A percentile compares a stretch with the other conserved stretches of the same genome.
Conservation (phyloP, 257 asterid genomes). For the Petunia axillaris region DNA sequence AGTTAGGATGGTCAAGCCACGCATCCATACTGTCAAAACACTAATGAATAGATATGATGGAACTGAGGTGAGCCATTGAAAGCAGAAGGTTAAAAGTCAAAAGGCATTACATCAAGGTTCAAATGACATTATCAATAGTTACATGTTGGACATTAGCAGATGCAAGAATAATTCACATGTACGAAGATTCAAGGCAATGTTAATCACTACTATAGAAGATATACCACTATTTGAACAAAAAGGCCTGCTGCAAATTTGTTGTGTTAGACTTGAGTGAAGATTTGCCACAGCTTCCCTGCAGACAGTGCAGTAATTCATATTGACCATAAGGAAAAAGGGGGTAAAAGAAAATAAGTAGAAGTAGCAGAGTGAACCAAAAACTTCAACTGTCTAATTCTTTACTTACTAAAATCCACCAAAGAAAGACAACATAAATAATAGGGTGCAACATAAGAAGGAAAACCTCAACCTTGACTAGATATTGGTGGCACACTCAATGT, state of each 20-base stretch:
- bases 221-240: conserved; percentile 80
- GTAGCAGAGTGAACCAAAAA: conserved; percentile 10
- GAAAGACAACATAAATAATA: background rate
- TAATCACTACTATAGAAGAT: conserved; percentile 5
- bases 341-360: background rate
- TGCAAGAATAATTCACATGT: background rate
- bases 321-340: background rate
- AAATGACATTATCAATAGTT: background rate
- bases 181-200: background rate
- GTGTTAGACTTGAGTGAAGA: conserved; percentile 40
- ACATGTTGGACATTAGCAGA: background rate
- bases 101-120: no score
- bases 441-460: conserved; percentile 16
- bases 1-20: no score
- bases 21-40: no score
- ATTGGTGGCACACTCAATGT: background rate
- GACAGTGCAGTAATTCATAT: conserved; percentile 24
- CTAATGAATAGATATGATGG: no score
- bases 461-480: background rate
- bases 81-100: no score
- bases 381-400: background rate
- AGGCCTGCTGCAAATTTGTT: conserved; percentile 57
- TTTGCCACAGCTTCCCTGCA: conserved; percentile 50
- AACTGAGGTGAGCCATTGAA: no score
- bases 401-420: conserved; percentile 10